Percentiles rank a stretch among this genome's conserved stretches.
Conservation (phyloP, 208 protist genomes). For the Leishmania tarentolae region DNA sequence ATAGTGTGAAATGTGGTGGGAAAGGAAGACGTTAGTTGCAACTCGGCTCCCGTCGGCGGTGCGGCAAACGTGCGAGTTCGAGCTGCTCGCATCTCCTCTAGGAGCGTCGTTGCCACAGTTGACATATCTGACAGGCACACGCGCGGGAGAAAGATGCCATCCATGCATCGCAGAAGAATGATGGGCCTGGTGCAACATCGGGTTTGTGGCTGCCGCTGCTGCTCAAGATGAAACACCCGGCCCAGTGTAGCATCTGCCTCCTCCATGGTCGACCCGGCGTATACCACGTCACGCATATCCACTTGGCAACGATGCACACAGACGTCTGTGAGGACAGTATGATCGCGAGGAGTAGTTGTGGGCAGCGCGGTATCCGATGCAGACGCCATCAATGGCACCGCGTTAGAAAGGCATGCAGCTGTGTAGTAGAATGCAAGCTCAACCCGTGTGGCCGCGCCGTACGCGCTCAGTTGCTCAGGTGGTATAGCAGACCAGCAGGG, state of each 20-base stretch:
- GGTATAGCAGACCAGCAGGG: slow-evolving; percentile 30
- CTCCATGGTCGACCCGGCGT: slow-evolving; percentile 45
- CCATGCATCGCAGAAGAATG: slow-evolving; percentile 42
- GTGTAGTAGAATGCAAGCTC: slow-evolving; percentile 32
- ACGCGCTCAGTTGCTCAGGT: background rate
- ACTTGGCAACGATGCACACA: slow-evolving; percentile 45
- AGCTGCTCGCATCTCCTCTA: slow-evolving; percentile 20
- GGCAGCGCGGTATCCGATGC: background rate
- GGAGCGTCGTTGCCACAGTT: background rate
- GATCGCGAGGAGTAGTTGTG: background rate
- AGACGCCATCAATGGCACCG: background rate
- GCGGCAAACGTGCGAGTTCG: slow-evolving; percentile 25
- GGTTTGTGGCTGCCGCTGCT: slow-evolving; percentile 23
- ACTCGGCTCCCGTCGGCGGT: slow-evolving; percentile 15
- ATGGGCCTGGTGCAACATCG: slow-evolving; percentile 13
- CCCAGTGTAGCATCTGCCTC: slow-evolving; percentile 37
- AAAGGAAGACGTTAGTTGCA: slow-evolving; percentile 6
- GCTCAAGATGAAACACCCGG: slow-evolving; percentile 25
- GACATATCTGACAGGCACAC: slow-evolving; percentile 9
- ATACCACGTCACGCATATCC: slow-evolving; percentile 45
- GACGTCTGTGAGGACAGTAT: slow-evolving; percentile 16
- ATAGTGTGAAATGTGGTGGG: slow-evolving; percentile 16
- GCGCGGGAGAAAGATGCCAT: slow-evolving; percentile 55
- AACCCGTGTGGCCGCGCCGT: background rate
- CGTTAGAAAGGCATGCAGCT: slow-evolving; percentile 9